These are phyloP conservation scores for Penicillium robsamsonii DNA, from an alignment of 495 filamentous ascomycete genomes.

Conservation along the genomic window DNA sequence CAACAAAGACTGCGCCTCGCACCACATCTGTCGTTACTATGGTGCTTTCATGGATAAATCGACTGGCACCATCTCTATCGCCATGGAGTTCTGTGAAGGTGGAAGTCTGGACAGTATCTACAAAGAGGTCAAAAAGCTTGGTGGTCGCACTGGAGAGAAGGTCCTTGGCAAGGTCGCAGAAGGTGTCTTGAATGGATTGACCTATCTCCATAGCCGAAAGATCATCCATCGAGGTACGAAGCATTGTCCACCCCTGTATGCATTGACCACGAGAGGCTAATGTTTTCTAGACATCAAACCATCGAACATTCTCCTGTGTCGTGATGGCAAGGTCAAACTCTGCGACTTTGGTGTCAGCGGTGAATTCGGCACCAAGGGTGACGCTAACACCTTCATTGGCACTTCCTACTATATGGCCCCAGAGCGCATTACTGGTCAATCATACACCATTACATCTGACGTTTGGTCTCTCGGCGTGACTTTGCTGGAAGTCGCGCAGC, in stretches of 20 bases:
- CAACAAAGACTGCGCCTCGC: conserved; percentile 93
- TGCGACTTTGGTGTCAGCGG: conserved; percentile 98
- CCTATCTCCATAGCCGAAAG: conserved; percentile 92
- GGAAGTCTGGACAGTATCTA: conserved; percentile 95
- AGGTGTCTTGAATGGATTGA: conserved; percentile 89
- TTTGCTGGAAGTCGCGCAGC: conserved; percentile 93
- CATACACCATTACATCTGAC: conserved; percentile 96
- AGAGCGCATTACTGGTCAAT: conserved; percentile 94
- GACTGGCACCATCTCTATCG: conserved; percentile 92
- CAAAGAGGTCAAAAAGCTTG: conserved; percentile 91
- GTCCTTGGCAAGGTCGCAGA: conserved; percentile 98
- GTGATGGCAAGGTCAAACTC: conserved; percentile 90
- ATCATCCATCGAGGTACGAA: conserved; percentile 84
- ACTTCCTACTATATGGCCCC: conserved; percentile 99
- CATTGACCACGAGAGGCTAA: conserved; percentile 6
- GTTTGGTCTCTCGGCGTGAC: conserved; percentile 98
- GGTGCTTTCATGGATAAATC: conserved; percentile 93
- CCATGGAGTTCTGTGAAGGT: conserved; percentile 98
- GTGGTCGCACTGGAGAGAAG: conserved; percentile 93
- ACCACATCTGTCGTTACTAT: conserved; percentile 95
- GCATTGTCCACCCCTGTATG: background rate
- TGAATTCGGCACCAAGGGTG: conserved; percentile 96
- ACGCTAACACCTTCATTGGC: conserved; percentile 98
- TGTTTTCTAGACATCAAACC: conserved; percentile 80
- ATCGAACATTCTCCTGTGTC: conserved; percentile 91